Conservation (phyloP, 352 stramenopile genomes). For the Elongisporangium anandrum region DNA sequence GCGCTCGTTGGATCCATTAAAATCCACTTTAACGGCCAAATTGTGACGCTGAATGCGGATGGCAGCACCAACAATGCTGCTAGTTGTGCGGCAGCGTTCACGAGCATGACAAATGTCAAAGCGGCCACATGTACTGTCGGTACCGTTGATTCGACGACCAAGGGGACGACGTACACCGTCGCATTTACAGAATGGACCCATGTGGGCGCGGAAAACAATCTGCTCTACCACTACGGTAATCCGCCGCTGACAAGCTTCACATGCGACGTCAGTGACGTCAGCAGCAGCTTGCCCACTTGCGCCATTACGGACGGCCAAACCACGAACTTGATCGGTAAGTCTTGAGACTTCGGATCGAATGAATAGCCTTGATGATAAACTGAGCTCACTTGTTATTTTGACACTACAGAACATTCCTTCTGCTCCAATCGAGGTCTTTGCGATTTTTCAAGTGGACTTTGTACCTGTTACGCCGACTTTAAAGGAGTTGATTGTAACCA, state of each 20-base stretch:
- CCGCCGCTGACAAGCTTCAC: slow-evolving; percentile 65
- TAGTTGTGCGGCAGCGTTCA: slow-evolving; percentile 41
- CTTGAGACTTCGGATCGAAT: background rate
- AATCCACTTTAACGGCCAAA: slow-evolving; percentile 47
- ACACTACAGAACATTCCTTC: slow-evolving; percentile 58
- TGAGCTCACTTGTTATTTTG: too few relatives aligned
- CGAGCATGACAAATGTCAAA: slow-evolving; percentile 32
- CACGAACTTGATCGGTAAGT: slow-evolving; percentile 50
- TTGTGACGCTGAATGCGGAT: slow-evolving; percentile 33
- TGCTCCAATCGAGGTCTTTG: slow-evolving; percentile 80
- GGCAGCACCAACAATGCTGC: slow-evolving; percentile 20
- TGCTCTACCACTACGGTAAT: slow-evolving; percentile 77
- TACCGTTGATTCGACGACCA: slow-evolving; percentile 23
- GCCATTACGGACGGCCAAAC: slow-evolving; percentile 53
- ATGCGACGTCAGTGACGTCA: slow-evolving; percentile 63
- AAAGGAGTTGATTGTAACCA: slow-evolving; percentile 69
- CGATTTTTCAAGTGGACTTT: slow-evolving; percentile 62
- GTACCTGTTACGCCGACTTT: slow-evolving; percentile 73
- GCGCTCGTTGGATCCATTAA: slow-evolving; percentile 29
- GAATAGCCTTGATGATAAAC: background rate
- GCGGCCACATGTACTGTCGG: slow-evolving; percentile 31
- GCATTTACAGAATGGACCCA: slow-evolving; percentile 57
- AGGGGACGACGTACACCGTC: slow-evolving; percentile 62
- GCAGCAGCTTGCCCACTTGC: slow-evolving; percentile 49
- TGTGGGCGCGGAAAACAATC: slow-evolving; percentile 74